Evolutionary conservation across 2,329 filamentous ascomycete genomes (phyloP), one percentile per base, ranked within the genome.

Genomic region (Xylaria sp.): DNA sequence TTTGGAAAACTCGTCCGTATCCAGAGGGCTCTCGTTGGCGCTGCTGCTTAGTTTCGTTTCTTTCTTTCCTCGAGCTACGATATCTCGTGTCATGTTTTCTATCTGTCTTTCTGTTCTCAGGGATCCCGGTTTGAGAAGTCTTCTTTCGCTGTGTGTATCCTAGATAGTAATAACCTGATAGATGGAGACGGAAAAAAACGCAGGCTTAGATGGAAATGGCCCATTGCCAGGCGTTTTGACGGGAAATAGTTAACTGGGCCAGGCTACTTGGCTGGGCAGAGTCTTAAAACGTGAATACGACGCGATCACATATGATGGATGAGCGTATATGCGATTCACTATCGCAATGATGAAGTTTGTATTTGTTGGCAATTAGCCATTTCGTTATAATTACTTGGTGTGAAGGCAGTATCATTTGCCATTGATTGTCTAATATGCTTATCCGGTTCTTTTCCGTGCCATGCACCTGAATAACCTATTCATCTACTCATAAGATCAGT

Each of bases 1-100:
- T 86, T 88, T 68, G 74, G 72, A 30, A 77, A 80, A 36, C 81
- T 85, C 63, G 75, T 86, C n/a, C 75, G 72, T 39, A 79, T 83
- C 52, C 83, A 85, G 74, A 67, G 68, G 34, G 63, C 72, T 3
- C 46, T 75, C 7, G 61, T 75, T 5, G 61, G 59, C 7, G 71
- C 75, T 30, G 74, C 72, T 4, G 76, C 74, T 15, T 75, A 70
- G 57, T 2, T 39, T 43, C 10, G 2, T 28, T 10, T 25, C 7
- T 1, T 3, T 13, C 28, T 15, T 6, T 10, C 25, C 2, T n/a
- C 15, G 48, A 2, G 25, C 13, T 30, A n/a, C 18, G 15, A 5
- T 25, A 46, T 9, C 9, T 9, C 20, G 5, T 30, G 6, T 50
- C 13, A 18, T n/a, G 25, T 50, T 30, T 18, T 9, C 10, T n/a